phyloP scores from a whole-genome alignment of 192 early-diverging fungal genomes.

The Backusella tuberculispora region DNA sequence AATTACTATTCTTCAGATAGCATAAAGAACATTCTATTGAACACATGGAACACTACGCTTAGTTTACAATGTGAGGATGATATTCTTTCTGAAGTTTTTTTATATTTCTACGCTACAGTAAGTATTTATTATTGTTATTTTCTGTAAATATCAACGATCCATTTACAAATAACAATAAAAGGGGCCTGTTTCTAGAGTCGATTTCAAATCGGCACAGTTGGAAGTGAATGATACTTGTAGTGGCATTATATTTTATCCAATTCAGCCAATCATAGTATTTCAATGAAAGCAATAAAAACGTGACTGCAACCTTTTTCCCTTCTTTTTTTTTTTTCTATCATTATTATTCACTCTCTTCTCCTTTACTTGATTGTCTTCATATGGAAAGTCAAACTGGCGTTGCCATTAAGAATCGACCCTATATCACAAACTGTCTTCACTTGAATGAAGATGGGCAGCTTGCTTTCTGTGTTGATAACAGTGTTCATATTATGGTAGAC shows the following conservation, averaged over 20 bases:
- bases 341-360: neutral
- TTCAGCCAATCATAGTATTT: neutral
- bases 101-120: neutral
- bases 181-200: neutral
- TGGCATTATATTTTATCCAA: neutral
- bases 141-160: no score
- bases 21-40: neutral
- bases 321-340: neutral
- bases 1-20: neutral
- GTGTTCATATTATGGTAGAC: constrained; percentile 20
- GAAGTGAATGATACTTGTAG: neutral
- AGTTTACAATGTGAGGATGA: neutral
- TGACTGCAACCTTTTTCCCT: neutral
- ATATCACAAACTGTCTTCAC: neutral
- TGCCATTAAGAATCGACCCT: constrained; percentile 4
- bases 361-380: neutral
- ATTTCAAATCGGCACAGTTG: neutral
- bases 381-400: neutral
- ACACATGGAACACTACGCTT: neutral
- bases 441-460: constrained; percentile 6
- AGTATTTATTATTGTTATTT: neutral
- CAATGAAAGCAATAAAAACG: neutral
- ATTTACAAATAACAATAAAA: neutral
- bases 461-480: neutral
- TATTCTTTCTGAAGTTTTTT: neutral